Evolutionary conservation across 768 basidiomycete genomes (phyloP).

Genomic region (Porphyrellus cyaneotinctus): DNA sequence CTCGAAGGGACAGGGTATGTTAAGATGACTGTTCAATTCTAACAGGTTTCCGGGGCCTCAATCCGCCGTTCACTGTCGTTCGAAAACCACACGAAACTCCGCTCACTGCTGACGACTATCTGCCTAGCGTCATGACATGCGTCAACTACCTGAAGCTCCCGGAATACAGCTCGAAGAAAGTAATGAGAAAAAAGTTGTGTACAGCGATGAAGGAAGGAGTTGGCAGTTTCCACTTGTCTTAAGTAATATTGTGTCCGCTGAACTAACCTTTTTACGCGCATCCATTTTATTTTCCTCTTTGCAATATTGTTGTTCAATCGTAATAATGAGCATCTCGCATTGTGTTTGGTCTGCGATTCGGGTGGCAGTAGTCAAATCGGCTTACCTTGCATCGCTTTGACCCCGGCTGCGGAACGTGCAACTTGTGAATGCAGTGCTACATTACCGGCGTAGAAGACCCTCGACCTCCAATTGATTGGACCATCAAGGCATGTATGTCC

Average conservation of each 20-base stretch:
- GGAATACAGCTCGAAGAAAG: slow-evolving; percentile 84
- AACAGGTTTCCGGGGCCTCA: slow-evolving; percentile 89
- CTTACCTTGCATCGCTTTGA: background rate
- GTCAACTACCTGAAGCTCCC: slow-evolving; percentile 96
- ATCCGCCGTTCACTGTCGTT: slow-evolving; percentile 92
- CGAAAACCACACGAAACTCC: slow-evolving; percentile 94
- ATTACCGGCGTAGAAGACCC: background rate
- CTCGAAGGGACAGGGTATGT: background rate
- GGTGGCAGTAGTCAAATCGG: background rate
- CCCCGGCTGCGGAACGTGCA: slow-evolving; percentile 28
- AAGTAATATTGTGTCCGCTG: slow-evolving; percentile 24
- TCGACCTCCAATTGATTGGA: slow-evolving; percentile 2
- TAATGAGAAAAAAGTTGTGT: slow-evolving; percentile 79
- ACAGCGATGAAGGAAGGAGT: slow-evolving; percentile 91
- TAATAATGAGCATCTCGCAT: slow-evolving; percentile 3
- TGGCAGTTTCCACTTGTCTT: slow-evolving; percentile 97
- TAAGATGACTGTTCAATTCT: background rate
- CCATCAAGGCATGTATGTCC: slow-evolving; percentile 31
- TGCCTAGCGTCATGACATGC: slow-evolving; percentile 99
- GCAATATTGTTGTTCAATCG: slow-evolving; percentile 12
- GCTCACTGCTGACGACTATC: slow-evolving; percentile 86
- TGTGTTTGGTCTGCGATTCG: background rate
- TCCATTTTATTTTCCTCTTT: slow-evolving; percentile 6
- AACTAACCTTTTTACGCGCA: slow-evolving; percentile 24
- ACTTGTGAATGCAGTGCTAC: slow-evolving; percentile 2